Base-by-base conservation (phyloP, 2,329 filamentous ascomycete genomes). In the Stachybotrys chlorohalonatus region DNA sequence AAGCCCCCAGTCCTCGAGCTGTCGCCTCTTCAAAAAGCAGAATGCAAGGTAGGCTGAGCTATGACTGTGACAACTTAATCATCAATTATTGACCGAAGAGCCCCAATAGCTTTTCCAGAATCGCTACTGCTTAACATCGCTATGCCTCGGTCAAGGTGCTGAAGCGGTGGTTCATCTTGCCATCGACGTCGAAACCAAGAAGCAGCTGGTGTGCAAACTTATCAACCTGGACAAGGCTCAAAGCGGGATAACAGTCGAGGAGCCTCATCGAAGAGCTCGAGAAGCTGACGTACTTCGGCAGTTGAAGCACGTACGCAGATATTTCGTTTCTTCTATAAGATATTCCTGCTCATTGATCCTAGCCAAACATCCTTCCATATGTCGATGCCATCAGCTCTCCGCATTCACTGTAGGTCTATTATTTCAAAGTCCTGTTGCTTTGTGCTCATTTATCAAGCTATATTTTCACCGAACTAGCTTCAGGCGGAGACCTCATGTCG, bases 131-230 rank as follows among this genome's bases (percentile, higher is more conserved):
- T 53, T 75, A 36, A 67, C 68, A 6, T 57, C 66, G 11, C 66
- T 67, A 11, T 69, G 70, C 47, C 64, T 75, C 8, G 72, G 72
- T 1, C 61, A 66, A 39, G 72, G 72, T 2, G 63, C 68, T 24
- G 69, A 74, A 56, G 72, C 66, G 13, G 57, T 62, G 15, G 70
- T 74, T 11, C 70, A 68, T 51, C 60, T 74, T 7, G 68, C 72
- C 7, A 64, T 77, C 3, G 75, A 87, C 15, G 65, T 71, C 30
- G 66, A 66, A 7, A 80, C 78, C 0, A 73, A 75, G 45, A 76
- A 75, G 54, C 87, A 90, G 61, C 59, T 89, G 17, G 85, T 85
- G 11, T 90, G 87, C 72, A 90, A 90, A 62, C 68, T 89, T 8
- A 72, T 88, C 52, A 72, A 80, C 53, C 62, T 86, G 2, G 70